phyloP scores from a whole-genome alignment of 2,329 filamentous ascomycete genomes.

The Cordyceps cateniannulata region DNA sequence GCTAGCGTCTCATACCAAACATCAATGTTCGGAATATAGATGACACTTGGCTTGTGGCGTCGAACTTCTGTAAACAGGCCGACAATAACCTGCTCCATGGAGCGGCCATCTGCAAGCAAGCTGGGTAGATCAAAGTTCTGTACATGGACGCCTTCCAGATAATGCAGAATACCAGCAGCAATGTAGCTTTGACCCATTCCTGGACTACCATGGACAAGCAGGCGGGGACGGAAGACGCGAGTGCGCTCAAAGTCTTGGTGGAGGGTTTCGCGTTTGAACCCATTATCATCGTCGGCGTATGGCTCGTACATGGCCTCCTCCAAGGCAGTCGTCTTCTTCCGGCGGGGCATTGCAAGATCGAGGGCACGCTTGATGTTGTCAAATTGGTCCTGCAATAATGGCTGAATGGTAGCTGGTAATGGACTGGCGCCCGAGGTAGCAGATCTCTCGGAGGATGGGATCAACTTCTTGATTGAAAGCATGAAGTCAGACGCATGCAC shows the following conservation, averaged over 20 bases:
- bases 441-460: conserved; percentile 89
- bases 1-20: conserved; percentile 67
- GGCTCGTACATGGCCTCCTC: conserved; percentile 92
- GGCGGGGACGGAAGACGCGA: conserved; percentile 78
- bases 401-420: conserved; percentile 72
- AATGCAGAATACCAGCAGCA: conserved; percentile 75
- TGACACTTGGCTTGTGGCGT: conserved; percentile 89
- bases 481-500: conserved; percentile 94
- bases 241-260: conserved; percentile 77
- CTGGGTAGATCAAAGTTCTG: conserved; percentile 90
- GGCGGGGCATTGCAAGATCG: conserved; percentile 72
- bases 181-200: conserved; percentile 96
- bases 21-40: conserved; percentile 87
- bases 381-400: conserved; percentile 70
- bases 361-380: conserved; percentile 61
- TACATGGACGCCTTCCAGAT: conserved; percentile 89
- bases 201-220: conserved; percentile 72
- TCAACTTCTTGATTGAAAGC: conserved; percentile 91
- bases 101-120: conserved; percentile 74
- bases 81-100: conserved; percentile 82
- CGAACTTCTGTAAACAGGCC: conserved; percentile 88
- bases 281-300: conserved; percentile 72
- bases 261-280: conserved; percentile 76
- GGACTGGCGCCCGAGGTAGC: conserved; percentile 78
- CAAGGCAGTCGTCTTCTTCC: conserved; percentile 80